Evolutionary conservation across 139 green algal species (phyloP).

Genomic region (Diplosphaera chodatii): DNA sequence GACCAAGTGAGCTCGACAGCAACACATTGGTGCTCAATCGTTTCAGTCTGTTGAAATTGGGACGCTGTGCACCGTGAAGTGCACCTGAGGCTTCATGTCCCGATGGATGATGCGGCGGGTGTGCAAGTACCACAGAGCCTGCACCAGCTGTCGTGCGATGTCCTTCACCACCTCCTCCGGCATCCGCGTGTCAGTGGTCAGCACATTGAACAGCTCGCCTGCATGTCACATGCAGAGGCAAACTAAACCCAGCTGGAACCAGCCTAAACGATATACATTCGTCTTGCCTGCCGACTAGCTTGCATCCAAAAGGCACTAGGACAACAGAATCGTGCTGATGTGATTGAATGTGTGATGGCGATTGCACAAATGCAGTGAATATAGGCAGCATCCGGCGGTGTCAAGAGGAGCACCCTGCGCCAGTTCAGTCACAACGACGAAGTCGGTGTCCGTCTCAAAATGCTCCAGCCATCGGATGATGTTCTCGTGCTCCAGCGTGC

Average conservation of each 20-base stretch:
- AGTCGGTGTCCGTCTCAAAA: slow-evolving; percentile 94
- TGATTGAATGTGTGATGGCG: neutral
- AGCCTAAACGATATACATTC: no score
- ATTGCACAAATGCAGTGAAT: neutral
- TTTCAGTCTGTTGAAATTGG: no score
- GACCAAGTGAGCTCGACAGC: no score
- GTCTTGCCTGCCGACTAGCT: no score
- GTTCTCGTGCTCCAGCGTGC: slow-evolving; percentile 82
- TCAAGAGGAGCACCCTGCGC: slow-evolving; percentile 56
- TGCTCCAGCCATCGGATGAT: slow-evolving; percentile 94
- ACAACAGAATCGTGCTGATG: no score
- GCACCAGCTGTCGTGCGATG: slow-evolving; percentile 89
- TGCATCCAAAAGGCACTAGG: no score
- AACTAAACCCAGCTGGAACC: no score
- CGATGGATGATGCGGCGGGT: slow-evolving; percentile 88
- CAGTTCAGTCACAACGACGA: slow-evolving; percentile 97
- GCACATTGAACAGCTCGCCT: slow-evolving; percentile 97
- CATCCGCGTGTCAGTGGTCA: slow-evolving; percentile 89
- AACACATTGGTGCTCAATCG: no score
- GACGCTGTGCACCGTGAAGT: no score
- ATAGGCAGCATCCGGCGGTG: no score
- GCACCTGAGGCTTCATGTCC: slow-evolving; percentile 68
- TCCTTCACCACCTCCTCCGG: slow-evolving; percentile 72
- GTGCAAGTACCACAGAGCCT: slow-evolving; percentile 92
- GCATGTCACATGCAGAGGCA: neutral